Conservation (phyloP, 2,329 filamentous ascomycete genomes). For the Nemania sp. region DNA sequence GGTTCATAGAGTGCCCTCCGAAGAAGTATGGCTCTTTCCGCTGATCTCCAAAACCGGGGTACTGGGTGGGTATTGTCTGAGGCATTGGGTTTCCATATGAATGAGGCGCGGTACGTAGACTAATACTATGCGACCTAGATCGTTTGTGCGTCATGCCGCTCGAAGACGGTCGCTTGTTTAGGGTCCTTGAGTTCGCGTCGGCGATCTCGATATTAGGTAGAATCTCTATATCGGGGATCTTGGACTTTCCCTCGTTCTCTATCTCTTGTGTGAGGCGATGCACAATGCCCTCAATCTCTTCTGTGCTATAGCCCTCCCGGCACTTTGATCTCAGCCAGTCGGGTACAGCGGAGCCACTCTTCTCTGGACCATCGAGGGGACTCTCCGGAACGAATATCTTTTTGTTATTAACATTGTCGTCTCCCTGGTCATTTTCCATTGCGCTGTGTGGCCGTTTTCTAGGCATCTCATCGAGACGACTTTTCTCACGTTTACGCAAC, state of each 20-base stretch:
- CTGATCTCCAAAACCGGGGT: conserved; percentile 25
- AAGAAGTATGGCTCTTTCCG: too few species aligned
- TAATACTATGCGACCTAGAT: conserved; percentile 42
- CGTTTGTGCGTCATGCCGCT: conserved; percentile 36
- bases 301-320: conserved; percentile 51
- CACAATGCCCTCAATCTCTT: conserved; percentile 52
- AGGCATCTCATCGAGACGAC: conserved; percentile 52
- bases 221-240: conserved; percentile 63
- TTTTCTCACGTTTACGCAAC: conserved; percentile 66
- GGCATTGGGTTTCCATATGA: conserved; percentile 34
- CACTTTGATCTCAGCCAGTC: conserved; percentile 44
- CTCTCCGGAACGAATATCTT: conserved; percentile 19
- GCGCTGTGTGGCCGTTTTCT: conserved; percentile 39
- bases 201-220: conserved; percentile 56
- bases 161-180: conserved; percentile 34
- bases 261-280: conserved; percentile 51
- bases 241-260: conserved; percentile 44
- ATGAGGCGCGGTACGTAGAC: conserved; percentile 25
- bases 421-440: conserved; percentile 40
- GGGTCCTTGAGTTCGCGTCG: conserved; percentile 34
- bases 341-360: conserved; percentile 43
- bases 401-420: conserved; percentile 28
- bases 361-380: too few species aligned
- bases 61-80: conserved; percentile 35
- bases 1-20: too few species aligned